Evolutionary conservation across 805 yeast genomes (phyloP).

Genomic region (Pichia deserticola): DNA sequence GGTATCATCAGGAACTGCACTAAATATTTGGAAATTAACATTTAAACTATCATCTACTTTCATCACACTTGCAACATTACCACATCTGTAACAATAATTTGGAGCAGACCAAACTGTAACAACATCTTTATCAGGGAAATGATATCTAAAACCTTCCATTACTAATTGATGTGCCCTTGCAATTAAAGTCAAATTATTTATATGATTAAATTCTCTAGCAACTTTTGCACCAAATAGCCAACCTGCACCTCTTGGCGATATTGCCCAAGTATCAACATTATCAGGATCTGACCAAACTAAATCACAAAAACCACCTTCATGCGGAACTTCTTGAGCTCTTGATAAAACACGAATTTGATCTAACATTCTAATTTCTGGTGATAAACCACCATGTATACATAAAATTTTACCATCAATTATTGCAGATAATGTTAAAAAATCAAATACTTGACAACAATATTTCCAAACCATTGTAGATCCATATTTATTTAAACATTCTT

Average conservation of each 20-base stretch:
- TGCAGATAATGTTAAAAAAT: constrained; percentile 89
- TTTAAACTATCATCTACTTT: constrained; percentile 80
- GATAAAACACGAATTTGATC: constrained; percentile 93
- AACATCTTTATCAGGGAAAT: constrained; percentile 91
- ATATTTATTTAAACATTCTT: constrained; percentile 87
- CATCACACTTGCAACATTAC: constrained; percentile 98
- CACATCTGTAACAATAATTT: constrained; percentile 94
- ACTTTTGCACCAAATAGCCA: constrained; percentile 95
- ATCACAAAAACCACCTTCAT: constrained; percentile 98
- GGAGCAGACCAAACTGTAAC: constrained; percentile 99
- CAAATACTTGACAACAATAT: constrained; percentile 93
- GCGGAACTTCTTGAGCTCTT: constrained; percentile 97
- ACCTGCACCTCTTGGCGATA: constrained; percentile 97
- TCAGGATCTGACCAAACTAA: constrained; percentile 98
- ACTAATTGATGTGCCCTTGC: constrained; percentile 98
- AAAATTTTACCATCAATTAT: constrained; percentile 89
- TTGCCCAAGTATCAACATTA: constrained; percentile 97
- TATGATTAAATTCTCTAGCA: constrained; percentile 92
- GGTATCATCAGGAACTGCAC: constrained; percentile 87
- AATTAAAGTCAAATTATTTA: constrained; percentile 76
- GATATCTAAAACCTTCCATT: constrained; percentile 97
- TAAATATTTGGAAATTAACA: constrained; percentile 88
- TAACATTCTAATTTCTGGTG: constrained; percentile 95
- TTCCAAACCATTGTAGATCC: constrained; percentile 96
- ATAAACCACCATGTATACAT: constrained; percentile 95